Conservation (phyloP, 768 basidiomycete genomes). For the Suillus fuscotomentosus region DNA sequence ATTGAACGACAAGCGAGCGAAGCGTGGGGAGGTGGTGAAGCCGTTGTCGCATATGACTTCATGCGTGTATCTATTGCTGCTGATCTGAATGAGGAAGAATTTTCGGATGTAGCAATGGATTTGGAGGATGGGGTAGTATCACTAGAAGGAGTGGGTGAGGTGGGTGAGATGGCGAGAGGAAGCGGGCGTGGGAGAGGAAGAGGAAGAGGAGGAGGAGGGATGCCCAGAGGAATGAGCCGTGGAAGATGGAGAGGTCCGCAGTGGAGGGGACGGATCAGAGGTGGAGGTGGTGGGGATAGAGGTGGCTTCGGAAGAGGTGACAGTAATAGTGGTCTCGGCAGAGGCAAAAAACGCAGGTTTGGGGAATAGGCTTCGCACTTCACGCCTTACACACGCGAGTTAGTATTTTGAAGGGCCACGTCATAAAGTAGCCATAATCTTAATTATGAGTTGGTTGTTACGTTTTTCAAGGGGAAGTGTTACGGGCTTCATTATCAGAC, state of each 20-base stretch:
- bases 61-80: constrained; percentile 44
- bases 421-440: not conserved
- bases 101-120: not conserved
- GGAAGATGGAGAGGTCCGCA: constrained; percentile 1
- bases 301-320: not conserved
- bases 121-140: not conserved
- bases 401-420: not conserved
- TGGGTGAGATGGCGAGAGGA: not conserved
- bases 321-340: not conserved
- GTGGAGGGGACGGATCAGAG: constrained; percentile 45
- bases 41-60: constrained; percentile 57
- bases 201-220: constrained; percentile 2
- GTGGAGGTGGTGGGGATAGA: constrained; percentile 30
- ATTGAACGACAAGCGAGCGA: constrained; percentile 62
- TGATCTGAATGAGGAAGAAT: not conserved
- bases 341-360: not conserved
- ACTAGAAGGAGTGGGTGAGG: not conserved
- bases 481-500: not conserved
- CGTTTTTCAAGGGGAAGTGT: not conserved
- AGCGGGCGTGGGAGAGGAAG: not conserved
- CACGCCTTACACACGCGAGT: too few relatives aligned
- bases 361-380: not conserved
- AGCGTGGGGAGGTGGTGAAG: constrained; percentile 52
- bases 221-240: not conserved
- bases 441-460: not conserved